Evolutionary conservation across 495 filamentous ascomycete species (phyloP).

Genomic region (Cercophora newfieldiana): DNA sequence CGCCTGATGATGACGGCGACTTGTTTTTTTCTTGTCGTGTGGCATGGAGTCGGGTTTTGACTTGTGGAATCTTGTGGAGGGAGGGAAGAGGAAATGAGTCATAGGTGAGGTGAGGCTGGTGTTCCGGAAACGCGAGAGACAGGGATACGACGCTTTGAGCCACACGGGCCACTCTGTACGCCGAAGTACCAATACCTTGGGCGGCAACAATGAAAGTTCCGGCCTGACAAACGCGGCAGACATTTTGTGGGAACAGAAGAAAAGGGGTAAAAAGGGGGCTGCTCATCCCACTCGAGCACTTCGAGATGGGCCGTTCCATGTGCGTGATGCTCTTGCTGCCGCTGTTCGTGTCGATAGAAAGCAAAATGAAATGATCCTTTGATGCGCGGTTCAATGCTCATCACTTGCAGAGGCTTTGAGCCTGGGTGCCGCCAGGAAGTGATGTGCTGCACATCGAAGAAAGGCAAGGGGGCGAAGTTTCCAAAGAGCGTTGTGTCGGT

Average conservation of each 20-base stretch:
- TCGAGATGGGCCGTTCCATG: neutral
- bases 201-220: constrained; percentile 7
- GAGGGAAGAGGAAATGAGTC: constrained; percentile 19
- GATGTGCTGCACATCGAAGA: no score
- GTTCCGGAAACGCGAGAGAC: constrained; percentile 18
- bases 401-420: no score
- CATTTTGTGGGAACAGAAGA: neutral
- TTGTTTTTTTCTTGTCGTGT: neutral
- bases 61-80: constrained; percentile 16
- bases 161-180: constrained; percentile 20
- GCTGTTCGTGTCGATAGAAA: no score
- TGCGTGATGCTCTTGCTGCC: no score
- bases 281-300: neutral
- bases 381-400: no score
- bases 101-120: constrained; percentile 15
- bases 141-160: constrained; percentile 22
- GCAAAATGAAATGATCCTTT: no score
- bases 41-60: constrained; percentile 6
- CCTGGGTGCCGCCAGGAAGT: no score
- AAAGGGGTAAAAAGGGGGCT: neutral
- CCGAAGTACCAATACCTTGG: constrained; percentile 20
- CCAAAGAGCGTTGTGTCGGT: neutral
- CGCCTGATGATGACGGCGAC: neutral
- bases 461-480: no score
- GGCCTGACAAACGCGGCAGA: constrained; percentile 18